These are phyloP conservation scores for Flueggea neowawraea DNA, from an alignment of 441 rosid genomes.

Conservation along the genomic window DNA sequence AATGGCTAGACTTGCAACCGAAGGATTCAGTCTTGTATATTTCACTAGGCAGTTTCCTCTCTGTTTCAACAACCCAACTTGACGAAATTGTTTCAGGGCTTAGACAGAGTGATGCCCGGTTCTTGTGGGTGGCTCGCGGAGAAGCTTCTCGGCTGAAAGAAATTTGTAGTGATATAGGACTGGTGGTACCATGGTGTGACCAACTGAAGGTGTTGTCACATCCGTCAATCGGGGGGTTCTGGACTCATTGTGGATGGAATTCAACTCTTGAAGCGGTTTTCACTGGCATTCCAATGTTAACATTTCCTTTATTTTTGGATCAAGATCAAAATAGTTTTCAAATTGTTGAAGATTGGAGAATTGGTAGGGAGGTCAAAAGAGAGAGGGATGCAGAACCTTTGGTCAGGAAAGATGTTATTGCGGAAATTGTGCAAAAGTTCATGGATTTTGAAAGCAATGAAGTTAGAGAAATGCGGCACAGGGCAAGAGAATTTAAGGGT, in stretches of 20 bases:
- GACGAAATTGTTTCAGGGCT: slow-evolving; percentile 40
- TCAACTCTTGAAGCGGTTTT: slow-evolving; percentile 45
- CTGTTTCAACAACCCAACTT: slow-evolving; percentile 33
- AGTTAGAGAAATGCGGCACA: slow-evolving; percentile 22
- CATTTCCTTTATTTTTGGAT: slow-evolving; percentile 37
- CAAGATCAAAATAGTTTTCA: slow-evolving; percentile 31
- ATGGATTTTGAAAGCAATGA: slow-evolving; percentile 28
- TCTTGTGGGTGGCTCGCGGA: slow-evolving; percentile 33
- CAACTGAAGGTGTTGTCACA: slow-evolving; percentile 45
- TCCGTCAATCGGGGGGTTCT: slow-evolving; percentile 43
- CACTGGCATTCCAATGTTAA: slow-evolving; percentile 39
- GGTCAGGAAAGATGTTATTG: slow-evolving; percentile 12
- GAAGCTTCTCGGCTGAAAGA: slow-evolving; percentile 10
- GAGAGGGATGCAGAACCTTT: background rate
- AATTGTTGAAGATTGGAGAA: slow-evolving; percentile 48
- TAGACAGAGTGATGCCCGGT: slow-evolving; percentile 22
- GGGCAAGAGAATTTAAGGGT: slow-evolving; percentile 13
- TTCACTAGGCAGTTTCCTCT: slow-evolving; percentile 45
- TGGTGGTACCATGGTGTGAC: slow-evolving; percentile 52
- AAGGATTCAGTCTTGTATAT: slow-evolving; percentile 33
- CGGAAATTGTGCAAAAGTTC: slow-evolving; percentile 11
- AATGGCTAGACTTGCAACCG: slow-evolving; percentile 42
- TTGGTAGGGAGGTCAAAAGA: slow-evolving; percentile 30
- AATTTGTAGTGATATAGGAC: slow-evolving; percentile 17
- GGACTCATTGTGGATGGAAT: slow-evolving; percentile 60